phyloP scores from a whole-genome alignment of 2,329 filamentous ascomycete species.

The Aureobasidium uvarum region DNA sequence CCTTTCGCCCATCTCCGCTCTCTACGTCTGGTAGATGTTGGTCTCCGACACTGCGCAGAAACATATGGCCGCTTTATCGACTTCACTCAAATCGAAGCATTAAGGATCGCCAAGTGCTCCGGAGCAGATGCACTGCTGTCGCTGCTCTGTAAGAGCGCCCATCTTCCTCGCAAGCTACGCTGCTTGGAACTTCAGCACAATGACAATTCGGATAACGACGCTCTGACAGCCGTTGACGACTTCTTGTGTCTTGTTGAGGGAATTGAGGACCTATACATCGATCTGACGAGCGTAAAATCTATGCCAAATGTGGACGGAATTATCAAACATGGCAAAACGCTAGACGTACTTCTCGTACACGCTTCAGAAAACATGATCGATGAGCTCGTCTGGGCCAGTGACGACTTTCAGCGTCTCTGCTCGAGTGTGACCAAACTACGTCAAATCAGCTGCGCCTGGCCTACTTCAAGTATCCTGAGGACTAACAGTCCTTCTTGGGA shows the following conservation, averaged over 20 bases:
- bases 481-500: constrained; percentile 16
- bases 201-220: constrained; percentile 50
- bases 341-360: constrained; percentile 48
- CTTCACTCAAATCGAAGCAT: constrained; percentile 45
- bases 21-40: constrained; percentile 48
- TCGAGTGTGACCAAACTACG: constrained; percentile 46
- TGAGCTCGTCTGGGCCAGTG: constrained; percentile 47
- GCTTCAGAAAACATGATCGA: constrained; percentile 36
- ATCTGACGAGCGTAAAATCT: constrained; percentile 44
- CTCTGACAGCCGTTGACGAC: constrained; percentile 48
- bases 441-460: constrained; percentile 50
- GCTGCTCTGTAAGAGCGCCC: constrained; percentile 47
- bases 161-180: constrained; percentile 47
- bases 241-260: constrained; percentile 50
- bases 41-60: constrained; percentile 48
- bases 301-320: constrained; percentile 47
- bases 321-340: constrained; percentile 47
- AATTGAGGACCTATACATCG: constrained; percentile 46
- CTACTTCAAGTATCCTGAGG: constrained; percentile 46
- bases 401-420: constrained; percentile 49
- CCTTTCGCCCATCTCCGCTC: constrained; percentile 46
- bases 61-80: constrained; percentile 51
- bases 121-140: constrained; percentile 50
- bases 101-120: constrained; percentile 47
- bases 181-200: constrained; percentile 49